Percentiles rank a stretch among this genome's conserved stretches.
These are phyloP conservation scores for Linnemannia elongata DNA, from an alignment of 192 early-diverging fungal species.

Conservation along the genomic window DNA sequence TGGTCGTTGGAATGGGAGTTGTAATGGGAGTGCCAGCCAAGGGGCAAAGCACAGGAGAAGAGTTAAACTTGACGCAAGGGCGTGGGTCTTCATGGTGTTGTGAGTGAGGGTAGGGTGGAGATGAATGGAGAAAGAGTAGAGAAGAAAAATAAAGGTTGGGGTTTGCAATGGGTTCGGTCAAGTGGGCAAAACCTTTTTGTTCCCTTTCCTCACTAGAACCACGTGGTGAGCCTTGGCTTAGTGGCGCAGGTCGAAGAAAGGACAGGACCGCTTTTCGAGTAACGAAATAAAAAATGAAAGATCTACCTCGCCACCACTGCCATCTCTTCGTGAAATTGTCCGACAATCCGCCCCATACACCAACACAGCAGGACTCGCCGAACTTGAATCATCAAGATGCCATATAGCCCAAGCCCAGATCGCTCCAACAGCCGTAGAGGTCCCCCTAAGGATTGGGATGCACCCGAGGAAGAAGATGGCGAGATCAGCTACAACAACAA, in stretches of 20 bases:
- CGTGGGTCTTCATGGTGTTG: constrained; percentile 12
- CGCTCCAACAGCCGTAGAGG: constrained; percentile 28
- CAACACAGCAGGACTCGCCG: background rate
- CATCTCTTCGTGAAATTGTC: background rate
- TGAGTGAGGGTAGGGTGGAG: background rate
- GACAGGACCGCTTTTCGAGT: background rate
- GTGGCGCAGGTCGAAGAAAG: background rate
- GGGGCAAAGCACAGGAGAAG: constrained; percentile 20
- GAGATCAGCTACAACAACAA: constrained; percentile 33
- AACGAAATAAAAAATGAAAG: background rate
- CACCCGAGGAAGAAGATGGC: constrained; percentile 53
- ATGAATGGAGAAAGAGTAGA: background rate
- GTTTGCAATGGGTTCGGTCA: background rate
- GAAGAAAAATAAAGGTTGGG: background rate
- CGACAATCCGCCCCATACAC: background rate
- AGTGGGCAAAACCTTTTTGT: background rate
- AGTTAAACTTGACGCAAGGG: background rate
- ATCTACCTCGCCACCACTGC: background rate
- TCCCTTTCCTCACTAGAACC: background rate
- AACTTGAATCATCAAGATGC: constrained; percentile 9
- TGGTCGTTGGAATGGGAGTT: constrained; percentile 26
- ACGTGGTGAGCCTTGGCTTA: background rate
- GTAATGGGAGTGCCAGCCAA: constrained; percentile 13
- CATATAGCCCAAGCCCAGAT: constrained; percentile 47
- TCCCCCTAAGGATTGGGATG: constrained; percentile 53